phyloP scores from a whole-genome alignment of 179 eudicot genomes.

The Heliamphora pulchella region DNA sequence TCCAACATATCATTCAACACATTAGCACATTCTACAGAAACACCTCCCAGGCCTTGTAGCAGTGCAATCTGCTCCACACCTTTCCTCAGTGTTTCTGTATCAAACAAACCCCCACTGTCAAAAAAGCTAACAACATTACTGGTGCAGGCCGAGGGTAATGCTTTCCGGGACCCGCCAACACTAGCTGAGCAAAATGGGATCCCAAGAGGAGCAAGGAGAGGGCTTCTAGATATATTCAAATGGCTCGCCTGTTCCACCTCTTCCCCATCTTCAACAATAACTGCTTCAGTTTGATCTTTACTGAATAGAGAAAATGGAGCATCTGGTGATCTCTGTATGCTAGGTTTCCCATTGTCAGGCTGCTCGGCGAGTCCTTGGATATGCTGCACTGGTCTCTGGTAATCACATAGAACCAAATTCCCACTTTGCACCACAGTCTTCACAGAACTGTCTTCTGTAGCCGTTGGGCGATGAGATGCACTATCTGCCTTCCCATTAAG shows the following conservation, averaged over 20 bases:
- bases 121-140: constrained; percentile 34
- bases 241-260: constrained; percentile 19
- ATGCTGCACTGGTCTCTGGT: constrained; percentile 41
- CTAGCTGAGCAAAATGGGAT: constrained; percentile 65
- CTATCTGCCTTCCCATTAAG: constrained; percentile 47
- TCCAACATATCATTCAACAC: constrained; percentile 58
- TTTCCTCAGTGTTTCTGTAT: constrained; percentile 42
- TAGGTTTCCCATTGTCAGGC: constrained; percentile 28
- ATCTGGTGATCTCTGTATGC: constrained; percentile 29
- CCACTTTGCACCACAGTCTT: constrained; percentile 48
- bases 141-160: constrained; percentile 27
- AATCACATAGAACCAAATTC: constrained; percentile 38
- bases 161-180: not conserved
- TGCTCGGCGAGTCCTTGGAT: constrained; percentile 45
- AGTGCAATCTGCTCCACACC: constrained; percentile 65
- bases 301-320: constrained; percentile 28
- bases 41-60: constrained; percentile 57
- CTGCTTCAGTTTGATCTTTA: constrained; percentile 30
- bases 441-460: constrained; percentile 34
- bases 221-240: constrained; percentile 32
- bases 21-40: constrained; percentile 57
- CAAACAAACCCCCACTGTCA: constrained; percentile 40
- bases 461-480: constrained; percentile 31
- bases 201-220: constrained; percentile 63
- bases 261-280: constrained; percentile 32